phyloP scores from a whole-genome alignment of 345 rosid species.

The Noccaea caerulescens region DNA sequence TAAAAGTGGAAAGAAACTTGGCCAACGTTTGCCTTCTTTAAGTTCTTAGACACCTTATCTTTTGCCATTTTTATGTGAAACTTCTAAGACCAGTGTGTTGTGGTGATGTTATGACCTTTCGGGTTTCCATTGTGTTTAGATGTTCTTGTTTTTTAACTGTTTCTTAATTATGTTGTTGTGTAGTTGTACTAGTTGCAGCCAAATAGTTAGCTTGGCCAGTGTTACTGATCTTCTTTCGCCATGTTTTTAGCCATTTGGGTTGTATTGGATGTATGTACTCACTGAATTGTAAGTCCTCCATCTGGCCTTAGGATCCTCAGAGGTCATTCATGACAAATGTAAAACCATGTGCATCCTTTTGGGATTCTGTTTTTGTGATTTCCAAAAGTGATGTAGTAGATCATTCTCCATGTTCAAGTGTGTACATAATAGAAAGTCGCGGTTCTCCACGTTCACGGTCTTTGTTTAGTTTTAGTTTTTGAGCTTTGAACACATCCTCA shows the following conservation, averaged over 20 bases:
- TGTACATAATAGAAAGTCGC: constrained; percentile 35
- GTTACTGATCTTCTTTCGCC: constrained; percentile 33
- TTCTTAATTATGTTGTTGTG: constrained; percentile 35
- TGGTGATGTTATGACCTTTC: constrained; percentile 40
- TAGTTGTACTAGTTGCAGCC: constrained; percentile 44
- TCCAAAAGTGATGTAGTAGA: constrained; percentile 42
- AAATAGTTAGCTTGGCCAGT: constrained; percentile 38
- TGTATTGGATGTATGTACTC: constrained; percentile 36
- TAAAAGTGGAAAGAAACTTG: constrained; percentile 44
- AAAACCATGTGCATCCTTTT: constrained; percentile 40
- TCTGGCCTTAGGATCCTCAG: constrained; percentile 32
- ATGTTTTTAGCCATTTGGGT: constrained; percentile 36
- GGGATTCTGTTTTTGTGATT: constrained; percentile 32
- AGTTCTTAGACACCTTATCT: constrained; percentile 38
- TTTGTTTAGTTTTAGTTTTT: neutral
- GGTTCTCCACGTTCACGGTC: neutral
- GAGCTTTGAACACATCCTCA: constrained; percentile 19
- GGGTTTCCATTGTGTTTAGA: constrained; percentile 42
- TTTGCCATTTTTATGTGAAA: constrained; percentile 40
- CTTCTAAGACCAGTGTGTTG: constrained; percentile 43
- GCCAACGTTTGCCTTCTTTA: constrained; percentile 42
- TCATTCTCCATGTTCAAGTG: constrained; percentile 18
- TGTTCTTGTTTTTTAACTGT: constrained; percentile 34
- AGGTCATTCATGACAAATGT: constrained; percentile 36
- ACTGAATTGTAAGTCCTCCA: constrained; percentile 38